Evolutionary conservation across 2,329 filamentous ascomycete species (phyloP), one percentile per base, ranked within the genome.

Genomic region (Alternaria sp.): DNA sequence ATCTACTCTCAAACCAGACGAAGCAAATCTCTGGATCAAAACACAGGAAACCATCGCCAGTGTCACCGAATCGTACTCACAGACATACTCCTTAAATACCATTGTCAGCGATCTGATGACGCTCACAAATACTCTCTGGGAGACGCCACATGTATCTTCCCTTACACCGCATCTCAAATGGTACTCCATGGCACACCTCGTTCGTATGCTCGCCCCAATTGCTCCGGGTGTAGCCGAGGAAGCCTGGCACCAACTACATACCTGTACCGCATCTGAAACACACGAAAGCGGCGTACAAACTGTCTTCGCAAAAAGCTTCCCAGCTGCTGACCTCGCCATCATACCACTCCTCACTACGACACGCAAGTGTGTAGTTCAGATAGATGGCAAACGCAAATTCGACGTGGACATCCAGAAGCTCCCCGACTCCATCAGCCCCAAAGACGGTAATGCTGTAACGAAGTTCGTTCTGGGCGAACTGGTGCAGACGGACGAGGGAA

Each of bases 191-290:
- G 81, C 82, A 1, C 79, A 82, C 3, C 83, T 96, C 8, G 74
- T 94, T 39, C 86, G 86, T 49, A 86, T 96, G 80, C 81, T 93
- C 67, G 90, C 91, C 0, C 93, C 93, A 4, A 87, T 96, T 51
- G 86, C 90, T 0, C 93, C 93, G 0, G 91, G 90, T 0, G 87
- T 95, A 58, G 85, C 91, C 1, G 92, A 94, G 67, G 91, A 96
- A 78, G 91, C 88, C 75, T 96, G 91, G 91, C 82, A 84, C 61
- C 69, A 84, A 2, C 81, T 93, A 3, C 51, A 70, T n/a, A 21
- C 71, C n/a, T 55, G 52, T 24, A 48, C 37, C 11, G 23, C n/a
- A 10, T 51, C 53, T n/a, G 65, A 45, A 36, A 52, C 33, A 3
- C 8, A 24, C 3, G 34, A 34, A 14, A 10, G 14, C 39, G 6